Evolutionary conservation across 352 stramenopile species (phyloP).

Genomic region (Pythium aristosporum): DNA sequence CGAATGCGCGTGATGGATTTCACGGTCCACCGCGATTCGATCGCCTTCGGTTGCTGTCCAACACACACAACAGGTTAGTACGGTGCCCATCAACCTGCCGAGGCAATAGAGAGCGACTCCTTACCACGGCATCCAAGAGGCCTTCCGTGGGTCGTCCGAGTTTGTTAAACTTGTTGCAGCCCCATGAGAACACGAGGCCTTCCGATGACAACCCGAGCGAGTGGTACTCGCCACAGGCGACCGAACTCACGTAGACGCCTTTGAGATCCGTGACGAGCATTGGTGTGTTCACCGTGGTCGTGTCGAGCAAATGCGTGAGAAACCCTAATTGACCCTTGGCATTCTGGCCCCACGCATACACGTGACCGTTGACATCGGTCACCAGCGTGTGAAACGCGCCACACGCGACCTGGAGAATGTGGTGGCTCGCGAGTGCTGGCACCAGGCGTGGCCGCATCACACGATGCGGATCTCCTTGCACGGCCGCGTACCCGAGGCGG

Average conservation of each 20-base stretch:
- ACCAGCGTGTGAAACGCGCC: slow-evolving; percentile 68
- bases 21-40: slow-evolving; percentile 45
- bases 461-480: slow-evolving; percentile 43
- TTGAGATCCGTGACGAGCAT: slow-evolving; percentile 45
- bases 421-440: slow-evolving; percentile 30
- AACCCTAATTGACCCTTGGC: slow-evolving; percentile 51
- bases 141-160: slow-evolving; percentile 45
- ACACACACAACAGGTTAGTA: background rate
- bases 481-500: slow-evolving; percentile 52
- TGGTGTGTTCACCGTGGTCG: slow-evolving; percentile 33
- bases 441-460: slow-evolving; percentile 43
- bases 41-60: slow-evolving; percentile 39
- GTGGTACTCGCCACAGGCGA: slow-evolving; percentile 75
- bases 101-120: too few relatives aligned
- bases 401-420: slow-evolving; percentile 58
- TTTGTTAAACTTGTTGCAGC: slow-evolving; percentile 65
- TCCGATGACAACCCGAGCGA: slow-evolving; percentile 63
- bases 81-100: background rate
- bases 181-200: slow-evolving; percentile 68
- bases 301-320: slow-evolving; percentile 23
- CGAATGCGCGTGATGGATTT: slow-evolving; percentile 32
- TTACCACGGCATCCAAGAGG: slow-evolving; percentile 44
- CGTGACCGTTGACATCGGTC: slow-evolving; percentile 72
- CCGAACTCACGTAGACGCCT: slow-evolving; percentile 54
- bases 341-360: slow-evolving; percentile 74